phyloP scores from a whole-genome alignment of 768 basidiomycete species.

The Serendipita indica region DNA sequence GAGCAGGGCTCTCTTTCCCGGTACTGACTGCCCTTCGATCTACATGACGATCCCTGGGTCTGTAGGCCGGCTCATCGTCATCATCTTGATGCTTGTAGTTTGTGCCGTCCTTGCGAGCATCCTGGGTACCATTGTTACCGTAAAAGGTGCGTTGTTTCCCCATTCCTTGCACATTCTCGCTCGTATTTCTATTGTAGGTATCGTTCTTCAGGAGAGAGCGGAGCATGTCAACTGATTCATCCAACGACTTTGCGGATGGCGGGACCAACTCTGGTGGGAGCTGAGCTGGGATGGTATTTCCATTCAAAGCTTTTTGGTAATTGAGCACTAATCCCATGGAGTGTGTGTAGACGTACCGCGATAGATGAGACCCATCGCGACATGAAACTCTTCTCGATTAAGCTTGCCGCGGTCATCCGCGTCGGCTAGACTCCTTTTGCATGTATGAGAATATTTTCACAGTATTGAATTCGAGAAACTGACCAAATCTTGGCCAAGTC shows the following conservation, averaged over 20 bases:
- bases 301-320: constrained; percentile 56
- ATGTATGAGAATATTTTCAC: constrained; percentile 10
- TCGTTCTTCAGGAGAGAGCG: constrained; percentile 81
- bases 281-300: constrained; percentile 73
- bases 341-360: constrained; percentile 48
- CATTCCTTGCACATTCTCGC: constrained; percentile 32
- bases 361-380: constrained; percentile 97
- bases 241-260: constrained; percentile 80
- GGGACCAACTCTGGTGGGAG: constrained; percentile 85
- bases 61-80: constrained; percentile 56
- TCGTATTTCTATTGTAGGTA: constrained; percentile 39
- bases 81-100: constrained; percentile 71
- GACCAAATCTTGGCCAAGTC: constrained; percentile 91
- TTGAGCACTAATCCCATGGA: neutral
- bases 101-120: constrained; percentile 68
- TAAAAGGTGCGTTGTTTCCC: constrained; percentile 54
- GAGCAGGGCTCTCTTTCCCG: constrained; percentile 46
- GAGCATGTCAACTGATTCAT: constrained; percentile 76
- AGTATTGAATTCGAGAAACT: constrained; percentile 19
- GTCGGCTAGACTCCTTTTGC: constrained; percentile 74
- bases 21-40: constrained; percentile 71
- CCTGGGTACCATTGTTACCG: constrained; percentile 29
- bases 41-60: constrained; percentile 66
- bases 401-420: constrained; percentile 88
- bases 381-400: constrained; percentile 91